Evolutionary conservation across 2,329 filamentous ascomycete genomes (phyloP).

Genomic region (Grosmannia clavigera): DNA sequence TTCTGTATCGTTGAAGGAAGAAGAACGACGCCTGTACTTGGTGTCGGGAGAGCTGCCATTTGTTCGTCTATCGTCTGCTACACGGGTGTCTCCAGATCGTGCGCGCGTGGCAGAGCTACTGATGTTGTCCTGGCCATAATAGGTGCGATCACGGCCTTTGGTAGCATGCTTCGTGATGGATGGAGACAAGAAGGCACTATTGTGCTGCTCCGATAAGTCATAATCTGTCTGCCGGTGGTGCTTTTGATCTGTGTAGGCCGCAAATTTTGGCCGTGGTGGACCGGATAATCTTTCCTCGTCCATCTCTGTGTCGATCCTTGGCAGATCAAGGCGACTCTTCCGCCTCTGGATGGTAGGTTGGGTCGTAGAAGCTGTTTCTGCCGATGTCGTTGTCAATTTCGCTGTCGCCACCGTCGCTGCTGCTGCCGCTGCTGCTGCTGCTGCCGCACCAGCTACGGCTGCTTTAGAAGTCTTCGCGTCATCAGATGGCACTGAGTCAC

Average conservation of each 20-base stretch:
- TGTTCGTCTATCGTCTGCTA: constrained; percentile 1
- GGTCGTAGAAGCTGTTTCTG: background rate
- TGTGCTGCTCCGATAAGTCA: constrained; percentile 15
- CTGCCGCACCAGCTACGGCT: background rate
- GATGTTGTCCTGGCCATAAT: constrained; percentile 16
- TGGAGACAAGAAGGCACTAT: constrained; percentile 26
- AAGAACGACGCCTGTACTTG: constrained; percentile 21
- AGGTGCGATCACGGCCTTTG: constrained; percentile 29
- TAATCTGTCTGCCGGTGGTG: constrained; percentile 21
- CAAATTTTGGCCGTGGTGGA: constrained; percentile 21
- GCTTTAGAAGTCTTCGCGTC: background rate
- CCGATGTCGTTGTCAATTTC: background rate
- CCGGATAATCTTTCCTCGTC: constrained; percentile 16
- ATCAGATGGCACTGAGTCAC: constrained; percentile 11
- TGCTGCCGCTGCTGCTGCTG: background rate
- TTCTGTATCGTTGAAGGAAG: constrained; percentile 14
- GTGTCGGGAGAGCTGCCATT: constrained; percentile 7
- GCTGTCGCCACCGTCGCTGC: background rate
- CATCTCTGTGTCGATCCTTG: constrained; percentile 31
- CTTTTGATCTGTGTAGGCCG: constrained; percentile 16
- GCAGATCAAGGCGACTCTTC: constrained; percentile 28
- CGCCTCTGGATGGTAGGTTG: constrained; percentile 15
- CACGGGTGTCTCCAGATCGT: constrained; percentile 8
- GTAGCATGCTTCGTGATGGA: constrained; percentile 28
- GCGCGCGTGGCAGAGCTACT: background rate